These are phyloP conservation scores for Sporothrix variecibatus DNA, from an alignment of 2,329 filamentous ascomycete species.

Conservation along the genomic window DNA sequence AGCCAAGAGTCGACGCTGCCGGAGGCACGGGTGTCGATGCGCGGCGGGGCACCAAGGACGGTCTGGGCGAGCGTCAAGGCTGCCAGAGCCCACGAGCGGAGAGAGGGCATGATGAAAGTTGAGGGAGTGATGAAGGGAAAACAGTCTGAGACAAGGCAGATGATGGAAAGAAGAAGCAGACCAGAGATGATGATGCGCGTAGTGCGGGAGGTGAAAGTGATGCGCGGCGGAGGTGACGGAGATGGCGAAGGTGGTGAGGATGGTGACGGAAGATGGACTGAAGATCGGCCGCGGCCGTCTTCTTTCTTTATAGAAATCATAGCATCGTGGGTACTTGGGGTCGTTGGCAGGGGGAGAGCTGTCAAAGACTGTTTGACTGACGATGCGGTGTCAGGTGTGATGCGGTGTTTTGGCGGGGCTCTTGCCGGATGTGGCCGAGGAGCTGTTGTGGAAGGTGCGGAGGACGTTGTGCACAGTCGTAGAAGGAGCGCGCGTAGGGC, in stretches of 20 bases:
- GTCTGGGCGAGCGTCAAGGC: constrained; percentile 20
- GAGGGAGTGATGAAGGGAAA: background rate
- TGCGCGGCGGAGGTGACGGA: background rate
- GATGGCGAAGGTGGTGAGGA: background rate
- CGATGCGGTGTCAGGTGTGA: background rate
- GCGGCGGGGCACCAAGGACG: constrained; percentile 19
- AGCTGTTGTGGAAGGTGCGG: background rate
- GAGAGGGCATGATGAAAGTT: constrained; percentile 17
- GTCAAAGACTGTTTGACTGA: background rate
- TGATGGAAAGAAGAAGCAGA: background rate
- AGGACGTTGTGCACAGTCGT: background rate
- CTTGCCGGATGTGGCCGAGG: background rate
- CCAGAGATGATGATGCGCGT: background rate
- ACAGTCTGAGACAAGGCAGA: background rate
- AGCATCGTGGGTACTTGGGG: background rate
- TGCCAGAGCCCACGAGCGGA: constrained; percentile 23
- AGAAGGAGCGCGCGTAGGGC: background rate
- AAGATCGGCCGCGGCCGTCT: constrained; percentile 5
- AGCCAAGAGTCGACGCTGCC: constrained; percentile 52
- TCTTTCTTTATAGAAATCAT: constrained; percentile 13
- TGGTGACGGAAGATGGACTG: background rate
- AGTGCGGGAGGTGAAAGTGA: background rate
- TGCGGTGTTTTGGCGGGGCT: background rate
- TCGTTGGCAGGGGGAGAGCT: background rate
- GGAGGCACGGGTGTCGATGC: background rate